These are phyloP conservation scores for Leccinum broughii DNA, from an alignment of 768 basidiomycete species.

Conservation along the genomic window DNA sequence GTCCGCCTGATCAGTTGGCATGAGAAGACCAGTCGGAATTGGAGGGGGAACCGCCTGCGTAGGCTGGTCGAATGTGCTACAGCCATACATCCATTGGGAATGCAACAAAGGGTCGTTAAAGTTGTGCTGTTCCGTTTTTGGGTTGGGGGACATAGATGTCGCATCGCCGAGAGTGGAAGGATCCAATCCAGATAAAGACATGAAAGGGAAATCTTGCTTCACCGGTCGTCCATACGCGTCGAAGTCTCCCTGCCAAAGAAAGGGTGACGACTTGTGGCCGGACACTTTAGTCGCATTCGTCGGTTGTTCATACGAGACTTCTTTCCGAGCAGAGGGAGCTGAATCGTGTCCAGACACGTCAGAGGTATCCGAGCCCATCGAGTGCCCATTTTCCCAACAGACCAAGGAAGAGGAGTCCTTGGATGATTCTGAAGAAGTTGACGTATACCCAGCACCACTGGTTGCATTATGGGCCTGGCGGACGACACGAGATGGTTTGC, in stretches of 20 bases:
- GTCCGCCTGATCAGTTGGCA: not conserved
- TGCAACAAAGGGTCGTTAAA: conserved; percentile 2
- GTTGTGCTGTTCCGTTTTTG: not conserved
- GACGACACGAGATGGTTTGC: not conserved
- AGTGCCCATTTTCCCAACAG: too few relatives aligned
- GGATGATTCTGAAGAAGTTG: not conserved
- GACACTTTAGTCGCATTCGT: not conserved
- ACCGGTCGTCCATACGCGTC: not conserved
- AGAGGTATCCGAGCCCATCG: not conserved
- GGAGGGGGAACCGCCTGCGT: not conserved
- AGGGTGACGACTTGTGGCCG: not conserved
- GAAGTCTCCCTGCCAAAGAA: not conserved
- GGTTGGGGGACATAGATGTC: not conserved
- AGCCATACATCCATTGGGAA: conserved; percentile 11
- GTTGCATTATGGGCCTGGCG: not conserved
- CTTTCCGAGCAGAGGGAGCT: not conserved
- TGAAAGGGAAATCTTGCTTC: not conserved
- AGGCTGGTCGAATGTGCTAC: not conserved
- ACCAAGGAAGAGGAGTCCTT: not conserved
- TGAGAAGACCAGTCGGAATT: not conserved
- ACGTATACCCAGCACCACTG: not conserved
- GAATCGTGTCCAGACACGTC: not conserved
- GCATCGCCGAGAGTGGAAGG: not conserved
- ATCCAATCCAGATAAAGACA: not conserved
- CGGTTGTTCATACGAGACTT: not conserved